A percentile compares a stretch with the other conserved stretches of the same genome.
These are phyloP conservation scores for Phytophthora constricta DNA, from an alignment of 352 stramenopile genomes.

Conservation along the genomic window DNA sequence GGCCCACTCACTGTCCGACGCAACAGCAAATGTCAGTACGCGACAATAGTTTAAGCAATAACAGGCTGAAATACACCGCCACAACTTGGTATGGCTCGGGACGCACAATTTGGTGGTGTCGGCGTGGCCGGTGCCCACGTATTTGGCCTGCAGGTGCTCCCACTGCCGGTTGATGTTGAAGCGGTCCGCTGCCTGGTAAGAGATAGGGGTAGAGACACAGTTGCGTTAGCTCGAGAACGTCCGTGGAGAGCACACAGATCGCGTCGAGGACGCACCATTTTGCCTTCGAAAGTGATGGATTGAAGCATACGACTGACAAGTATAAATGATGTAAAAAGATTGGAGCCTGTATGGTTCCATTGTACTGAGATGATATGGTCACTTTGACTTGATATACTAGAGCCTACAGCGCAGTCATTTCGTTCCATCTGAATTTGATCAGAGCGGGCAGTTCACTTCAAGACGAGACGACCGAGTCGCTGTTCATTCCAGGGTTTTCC, in stretches of 20 bases:
- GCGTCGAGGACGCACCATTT: neutral
- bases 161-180: conserved; percentile 95
- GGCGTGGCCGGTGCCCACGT: conserved; percentile 95
- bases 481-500: too few species aligned
- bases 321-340: too few species aligned
- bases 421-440: too few species aligned
- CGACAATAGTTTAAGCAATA: conserved; percentile 1
- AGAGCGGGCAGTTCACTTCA: too few species aligned
- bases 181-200: conserved; percentile 73
- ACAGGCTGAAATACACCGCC: neutral
- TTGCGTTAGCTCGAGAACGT: neutral
- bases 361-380: too few species aligned
- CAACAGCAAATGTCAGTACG: neutral
- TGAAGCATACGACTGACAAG: too few species aligned
- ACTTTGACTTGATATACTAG: too few species aligned
- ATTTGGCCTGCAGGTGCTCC: conserved; percentile 95
- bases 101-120: conserved; percentile 97
- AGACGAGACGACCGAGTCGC: too few species aligned
- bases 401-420: too few species aligned
- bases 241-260: neutral
- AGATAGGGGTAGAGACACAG: neutral
- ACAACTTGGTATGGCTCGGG: too few species aligned
- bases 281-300: neutral
- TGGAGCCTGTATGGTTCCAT: too few species aligned
- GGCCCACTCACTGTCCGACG: conserved; percentile 94